A percentile compares a stretch with the other conserved stretches of the same genome.
Evolutionary conservation across 2,329 filamentous ascomycete species (phyloP).

Genomic region (Phaeosphaeriaceae sp.): DNA sequence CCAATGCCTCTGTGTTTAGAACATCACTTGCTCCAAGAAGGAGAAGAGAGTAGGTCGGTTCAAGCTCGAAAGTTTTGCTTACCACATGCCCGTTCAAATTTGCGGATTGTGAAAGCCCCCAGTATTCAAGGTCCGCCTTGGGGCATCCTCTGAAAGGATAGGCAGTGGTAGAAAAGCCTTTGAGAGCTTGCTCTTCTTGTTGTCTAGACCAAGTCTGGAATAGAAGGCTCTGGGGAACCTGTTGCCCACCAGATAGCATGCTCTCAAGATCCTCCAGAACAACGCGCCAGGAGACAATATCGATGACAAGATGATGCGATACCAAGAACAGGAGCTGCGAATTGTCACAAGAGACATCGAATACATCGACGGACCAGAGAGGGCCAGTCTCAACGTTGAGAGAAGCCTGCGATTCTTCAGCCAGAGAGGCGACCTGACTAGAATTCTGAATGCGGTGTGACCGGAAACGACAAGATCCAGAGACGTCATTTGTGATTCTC

Average conservation of each 20-base stretch:
- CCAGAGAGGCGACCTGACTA: constrained; percentile 22
- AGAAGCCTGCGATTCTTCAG: constrained; percentile 39
- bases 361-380: constrained; percentile 52
- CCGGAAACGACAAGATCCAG: constrained; percentile 32
- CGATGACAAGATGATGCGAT: constrained; percentile 46
- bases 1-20: constrained; percentile 44
- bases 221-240: constrained; percentile 36
- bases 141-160: constrained; percentile 36
- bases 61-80: constrained; percentile 36
- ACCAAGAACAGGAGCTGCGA: constrained; percentile 46
- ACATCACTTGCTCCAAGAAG: constrained; percentile 42
- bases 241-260: constrained; percentile 31
- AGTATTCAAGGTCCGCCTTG: constrained; percentile 41
- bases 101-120: constrained; percentile 43
- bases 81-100: constrained; percentile 46
- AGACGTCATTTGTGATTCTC: constrained; percentile 30
- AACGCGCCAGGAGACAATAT: constrained; percentile 50
- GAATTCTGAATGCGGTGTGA: constrained; percentile 25
- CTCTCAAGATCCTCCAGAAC: constrained; percentile 48
- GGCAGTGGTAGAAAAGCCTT: constrained; percentile 29
- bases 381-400: constrained; percentile 46
- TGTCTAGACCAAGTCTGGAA: constrained; percentile 47
- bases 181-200: constrained; percentile 37
- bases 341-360: constrained; percentile 42
- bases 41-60: constrained; percentile 39